Base-by-base conservation (phyloP, 202 grass and related monocot genomes). In the Eragrostis tef region DNA sequence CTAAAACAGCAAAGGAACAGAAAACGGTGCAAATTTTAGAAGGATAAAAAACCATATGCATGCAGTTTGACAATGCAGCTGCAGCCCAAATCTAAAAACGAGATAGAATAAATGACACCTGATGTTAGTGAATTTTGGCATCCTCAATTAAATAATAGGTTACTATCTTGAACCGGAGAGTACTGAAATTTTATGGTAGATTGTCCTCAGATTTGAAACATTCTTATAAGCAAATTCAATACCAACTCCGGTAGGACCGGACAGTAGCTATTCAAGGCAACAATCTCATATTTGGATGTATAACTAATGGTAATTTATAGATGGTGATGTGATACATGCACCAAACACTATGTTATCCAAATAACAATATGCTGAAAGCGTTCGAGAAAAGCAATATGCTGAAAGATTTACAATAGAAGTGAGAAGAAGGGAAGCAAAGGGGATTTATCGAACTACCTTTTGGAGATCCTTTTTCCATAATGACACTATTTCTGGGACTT, bases 391-490 rank as follows among this genome's bases (percentile, higher is more conserved):
- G 29, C 48, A 58, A n/a, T 77, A 7, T 58, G 36, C 45, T 42
- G 48, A 70, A 75, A 84, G 22, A 53, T 58, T 62, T 64, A 54
- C 19, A 44, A 80, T 88, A 25, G 20, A 16, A 57, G 13, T 72
- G 24, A 51, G 9, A 25, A 52, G 26, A 75, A 59, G 1, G 16
- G 76, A 79, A 81, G 7, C 27, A 67, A 81, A 82, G 51, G 43
- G 54, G 44, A 68, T 67, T 52, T 39, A 64, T 64, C 29, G 29
- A 31, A 81, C 31, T 2, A 91, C 92, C 71, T 94, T 89, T 68
- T 91, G 81, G 70, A 94, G 92, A 85, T 94, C 92, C 59, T 86
- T 91, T 83, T 89, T 91, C 92, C 92, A 94, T 62, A 84, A 79
- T 91, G 87, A 66, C 72, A 94, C 74, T 31, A 94, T 91, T 64